Evolutionary conservation across 2,329 filamentous ascomycete species (phyloP), one percentile per base, ranked within the genome.

Genomic region (Fusarium sp.): DNA sequence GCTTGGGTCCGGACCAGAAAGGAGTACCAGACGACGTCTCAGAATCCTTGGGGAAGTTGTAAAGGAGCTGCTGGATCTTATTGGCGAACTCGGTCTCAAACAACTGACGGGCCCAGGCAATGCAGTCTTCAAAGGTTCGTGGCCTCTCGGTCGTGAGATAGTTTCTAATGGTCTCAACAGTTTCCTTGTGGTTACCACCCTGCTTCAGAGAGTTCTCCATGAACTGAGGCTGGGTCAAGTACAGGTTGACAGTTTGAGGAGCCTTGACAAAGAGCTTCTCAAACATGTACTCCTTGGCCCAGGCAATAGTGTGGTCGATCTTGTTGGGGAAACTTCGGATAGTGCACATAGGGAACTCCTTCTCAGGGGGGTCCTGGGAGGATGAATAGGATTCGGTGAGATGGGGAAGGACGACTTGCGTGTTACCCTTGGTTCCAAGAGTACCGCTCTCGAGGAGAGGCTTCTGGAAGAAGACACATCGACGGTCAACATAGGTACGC

Each of bases 331-430:
- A 99, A 80, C 94, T 97, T 76, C 93, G 89, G 65, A 99, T 86
- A 7, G 96, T 98, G 80, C 96, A 99, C 94, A 98, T 98, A 1
- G 96, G 96, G 86, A 99, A 98, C 2, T 96, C 97, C 82, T 97
- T 94, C 85, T 99, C 96, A 0, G 96, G 96, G 2, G 96, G 96
- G 78, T 99, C 96, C 78, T 97, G 95, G 20, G 96, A 98, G 6
- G 84, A 86, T 1, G 96, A 97, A 83, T 99, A 99, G 2, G 96
- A 98, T 80, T 99, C 96, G 1, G 96, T 98, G 67, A 97, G 82
- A 72, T 89, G 87, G 13, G 96, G 96, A 58, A 99, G 86, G 47
- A 99, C 90, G 61, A 99, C 96, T 76, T 99, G 96, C 9, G 94
- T 97, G 82, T 99, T 99, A 75, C 96, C 96, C 85, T 99, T 99